Evolutionary conservation across 768 basidiomycete species (phyloP).

Genomic region (Lactarius vividus): DNA sequence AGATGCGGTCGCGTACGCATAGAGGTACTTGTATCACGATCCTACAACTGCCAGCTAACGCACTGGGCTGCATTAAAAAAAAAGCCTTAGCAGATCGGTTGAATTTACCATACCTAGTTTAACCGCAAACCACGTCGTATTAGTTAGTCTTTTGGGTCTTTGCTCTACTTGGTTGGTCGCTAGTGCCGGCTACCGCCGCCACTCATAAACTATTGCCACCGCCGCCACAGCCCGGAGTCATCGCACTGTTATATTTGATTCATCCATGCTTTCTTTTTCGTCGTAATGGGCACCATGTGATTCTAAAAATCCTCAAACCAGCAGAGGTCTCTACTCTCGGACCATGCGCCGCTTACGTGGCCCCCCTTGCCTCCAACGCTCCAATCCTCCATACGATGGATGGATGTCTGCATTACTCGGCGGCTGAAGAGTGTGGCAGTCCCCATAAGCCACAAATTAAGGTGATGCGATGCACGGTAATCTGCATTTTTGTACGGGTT

Average conservation of each 20-base stretch:
- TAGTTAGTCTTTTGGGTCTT: background rate
- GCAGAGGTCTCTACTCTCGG: too few species aligned
- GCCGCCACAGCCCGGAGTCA: background rate
- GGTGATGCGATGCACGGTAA: background rate
- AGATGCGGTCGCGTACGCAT: background rate
- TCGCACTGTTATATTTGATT: background rate
- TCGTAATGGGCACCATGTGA: background rate
- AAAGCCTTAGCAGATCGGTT: background rate
- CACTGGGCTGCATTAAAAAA: background rate
- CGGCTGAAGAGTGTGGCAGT: background rate
- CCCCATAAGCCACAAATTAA: background rate
- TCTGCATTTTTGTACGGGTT: background rate
- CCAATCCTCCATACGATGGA: background rate
- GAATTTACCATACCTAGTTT: background rate
- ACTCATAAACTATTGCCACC: background rate
- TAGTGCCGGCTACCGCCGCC: background rate
- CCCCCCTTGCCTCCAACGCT: background rate
- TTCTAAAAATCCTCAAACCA: background rate
- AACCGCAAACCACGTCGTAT: background rate
- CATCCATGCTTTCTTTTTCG: background rate
- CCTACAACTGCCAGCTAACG: background rate
- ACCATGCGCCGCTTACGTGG: background rate
- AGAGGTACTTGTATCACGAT: background rate
- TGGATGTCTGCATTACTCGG: background rate
- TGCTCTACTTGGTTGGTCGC: background rate